Base-by-base conservation (phyloP, 1,284 basidiomycete species). In the Tylopilus sp. region DNA sequence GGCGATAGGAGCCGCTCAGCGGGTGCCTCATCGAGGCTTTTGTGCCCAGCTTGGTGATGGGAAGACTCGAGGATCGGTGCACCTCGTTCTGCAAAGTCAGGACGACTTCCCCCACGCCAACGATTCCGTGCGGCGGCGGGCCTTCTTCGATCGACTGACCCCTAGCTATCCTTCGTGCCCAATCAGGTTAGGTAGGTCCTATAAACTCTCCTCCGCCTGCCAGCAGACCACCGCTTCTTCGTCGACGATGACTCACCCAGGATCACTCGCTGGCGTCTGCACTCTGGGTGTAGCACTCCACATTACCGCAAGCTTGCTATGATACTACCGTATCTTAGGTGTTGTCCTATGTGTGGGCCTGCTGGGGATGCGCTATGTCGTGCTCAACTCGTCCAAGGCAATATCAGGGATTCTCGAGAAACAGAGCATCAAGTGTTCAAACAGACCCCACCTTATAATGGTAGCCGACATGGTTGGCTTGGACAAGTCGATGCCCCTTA, bases 321-420 rank as follows among this genome's bases (percentile, higher is more conserved):
- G n/a, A n/a, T n/a, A 9, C 11, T 56, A 0, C 2, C 56, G 6
- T 21, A 30, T 25, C 37, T 39, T 8, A 52, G 37, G 10, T 74
- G 8, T 36, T n/a, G 54, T 69, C 26, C 50, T 45, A 9, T 49
- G 56, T 21, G 26, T 64, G 11, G 54, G n/a, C 16, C 16, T 56
- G 9, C 31, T 62, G 1, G 59, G 59, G n/a, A 60, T 50, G 16
- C 54, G 47, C 5, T 50, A 57, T 19, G 41, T 67, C 29, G 30
- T 70, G 18, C 53, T 67, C 11, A 66, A 61, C 26, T 56, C 65
- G 6, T 39, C 16, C 35, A 43, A 51, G 29, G 44, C 52, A 4
- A 55, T 61, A 15, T 53, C 49, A 0, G 56, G 52, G 6, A 35
- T 68, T 16, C 56, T 71, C 16, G 66, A 62, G 28, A 70, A 61